These are phyloP conservation scores for Bipolaris victoriae DNA, from an alignment of 2,329 filamentous ascomycete genomes.

Conservation along the genomic window DNA sequence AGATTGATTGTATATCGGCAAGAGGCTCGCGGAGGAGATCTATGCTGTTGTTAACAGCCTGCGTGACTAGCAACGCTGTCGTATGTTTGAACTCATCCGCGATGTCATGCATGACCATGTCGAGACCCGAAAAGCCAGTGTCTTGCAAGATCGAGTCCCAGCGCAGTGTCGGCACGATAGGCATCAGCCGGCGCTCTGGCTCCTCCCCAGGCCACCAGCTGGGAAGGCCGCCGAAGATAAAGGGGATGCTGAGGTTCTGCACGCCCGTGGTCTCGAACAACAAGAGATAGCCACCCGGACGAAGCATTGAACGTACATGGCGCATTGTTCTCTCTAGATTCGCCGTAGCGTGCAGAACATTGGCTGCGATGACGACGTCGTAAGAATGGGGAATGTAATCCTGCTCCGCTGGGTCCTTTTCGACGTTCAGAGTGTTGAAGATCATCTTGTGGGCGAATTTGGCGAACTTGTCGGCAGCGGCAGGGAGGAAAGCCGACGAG, in stretches of 20 bases:
- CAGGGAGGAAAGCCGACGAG: background rate
- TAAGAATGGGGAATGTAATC: conserved; percentile 16
- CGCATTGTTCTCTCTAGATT: conserved; percentile 16
- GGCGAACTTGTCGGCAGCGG: background rate
- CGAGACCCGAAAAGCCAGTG: conserved; percentile 15
- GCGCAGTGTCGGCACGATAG: background rate
- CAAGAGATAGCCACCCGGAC: no score
- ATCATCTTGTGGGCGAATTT: background rate
- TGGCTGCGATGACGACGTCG: conserved; percentile 27
- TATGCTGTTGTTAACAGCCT: no score
- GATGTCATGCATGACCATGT: background rate
- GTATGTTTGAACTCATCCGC: no score
- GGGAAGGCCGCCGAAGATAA: conserved; percentile 31
- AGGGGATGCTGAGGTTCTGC: no score
- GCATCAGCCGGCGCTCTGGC: conserved; percentile 9
- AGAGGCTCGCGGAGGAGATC: no score
- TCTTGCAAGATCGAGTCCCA: conserved; percentile 29
- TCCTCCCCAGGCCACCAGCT: conserved; percentile 49
- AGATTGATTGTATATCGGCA: no score
- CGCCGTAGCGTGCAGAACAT: conserved; percentile 22
- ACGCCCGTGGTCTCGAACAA: no score
- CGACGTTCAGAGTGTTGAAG: conserved; percentile 18
- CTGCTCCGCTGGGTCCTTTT: conserved; percentile 14
- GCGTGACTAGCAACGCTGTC: no score
- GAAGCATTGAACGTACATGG: conserved; percentile 1